phyloP scores from a whole-genome alignment of 257 asterid genomes.

The Parsonsia alboflavescens region DNA sequence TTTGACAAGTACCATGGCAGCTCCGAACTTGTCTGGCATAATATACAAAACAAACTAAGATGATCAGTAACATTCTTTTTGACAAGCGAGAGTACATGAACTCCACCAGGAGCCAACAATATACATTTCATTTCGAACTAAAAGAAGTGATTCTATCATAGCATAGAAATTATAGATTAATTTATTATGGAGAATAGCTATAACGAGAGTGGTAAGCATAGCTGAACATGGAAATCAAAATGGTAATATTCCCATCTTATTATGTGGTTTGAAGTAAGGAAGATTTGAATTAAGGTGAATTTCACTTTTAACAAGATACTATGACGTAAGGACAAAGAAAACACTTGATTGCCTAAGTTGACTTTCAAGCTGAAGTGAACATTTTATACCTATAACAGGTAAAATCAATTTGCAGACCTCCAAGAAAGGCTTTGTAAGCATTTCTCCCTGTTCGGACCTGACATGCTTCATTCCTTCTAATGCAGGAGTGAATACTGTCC shows the following conservation, averaged over 20 bases:
- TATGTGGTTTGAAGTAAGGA: no score
- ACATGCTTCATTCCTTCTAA: slow-evolving; percentile 89
- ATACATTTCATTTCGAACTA: neutral
- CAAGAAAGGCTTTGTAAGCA: slow-evolving; percentile 85
- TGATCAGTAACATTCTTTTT: neutral
- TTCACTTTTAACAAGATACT: neutral
- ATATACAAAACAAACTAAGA: slow-evolving; percentile 8
- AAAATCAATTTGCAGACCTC: slow-evolving; percentile 84
- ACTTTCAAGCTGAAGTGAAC: slow-evolving; percentile 1
- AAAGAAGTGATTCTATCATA: neutral
- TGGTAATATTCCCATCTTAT: neutral
- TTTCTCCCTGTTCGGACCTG: slow-evolving; percentile 71
- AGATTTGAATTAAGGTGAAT: neutral
- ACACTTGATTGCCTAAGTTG: neutral
- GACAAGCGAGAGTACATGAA: neutral
- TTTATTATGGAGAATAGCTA: neutral
- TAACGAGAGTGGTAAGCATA: neutral
- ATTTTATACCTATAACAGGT: slow-evolving; percentile 71
- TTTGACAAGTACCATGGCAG: slow-evolving; percentile 91
- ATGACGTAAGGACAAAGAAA: neutral
- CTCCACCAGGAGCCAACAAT: neutral
- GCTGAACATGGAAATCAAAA: neutral
- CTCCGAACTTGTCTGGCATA: slow-evolving; percentile 84
- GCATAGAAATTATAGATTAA: neutral
- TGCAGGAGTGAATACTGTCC: slow-evolving; percentile 79